These are phyloP conservation scores for Linderniella brevidens DNA, from an alignment of 257 asterid genomes.

Conservation along the genomic window DNA sequence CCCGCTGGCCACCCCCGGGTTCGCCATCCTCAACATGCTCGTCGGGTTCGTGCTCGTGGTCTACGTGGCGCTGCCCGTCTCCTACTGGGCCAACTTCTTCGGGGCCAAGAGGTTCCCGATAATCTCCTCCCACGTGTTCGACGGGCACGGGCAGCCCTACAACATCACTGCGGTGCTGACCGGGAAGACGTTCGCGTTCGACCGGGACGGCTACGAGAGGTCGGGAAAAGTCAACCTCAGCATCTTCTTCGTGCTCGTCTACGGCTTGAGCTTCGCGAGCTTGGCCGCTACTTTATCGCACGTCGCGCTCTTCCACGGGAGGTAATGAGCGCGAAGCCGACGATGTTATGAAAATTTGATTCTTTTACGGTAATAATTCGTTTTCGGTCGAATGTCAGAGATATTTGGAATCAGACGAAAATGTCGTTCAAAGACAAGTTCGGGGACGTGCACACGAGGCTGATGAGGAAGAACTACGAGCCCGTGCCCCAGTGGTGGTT, in stretches of 20 bases:
- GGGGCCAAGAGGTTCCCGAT: slow-evolving; percentile 39
- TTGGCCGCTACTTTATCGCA: slow-evolving; percentile 52
- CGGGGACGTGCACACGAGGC: slow-evolving; percentile 47
- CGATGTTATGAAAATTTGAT: too few species aligned
- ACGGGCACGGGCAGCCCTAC: slow-evolving; percentile 29
- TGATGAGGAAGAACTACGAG: slow-evolving; percentile 53
- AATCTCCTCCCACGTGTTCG: slow-evolving; percentile 42
- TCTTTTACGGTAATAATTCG: too few species aligned
- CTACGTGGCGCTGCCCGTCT: slow-evolving; percentile 28
- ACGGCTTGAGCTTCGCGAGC: slow-evolving; percentile 43
- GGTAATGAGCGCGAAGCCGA: too few species aligned
- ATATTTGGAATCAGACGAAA: slow-evolving; percentile 47
- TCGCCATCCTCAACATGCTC: slow-evolving; percentile 42
- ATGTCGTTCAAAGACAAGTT: slow-evolving; percentile 35
- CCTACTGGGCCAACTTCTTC: slow-evolving; percentile 40
- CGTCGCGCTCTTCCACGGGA: slow-evolving; percentile 49
- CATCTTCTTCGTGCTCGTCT: slow-evolving; percentile 27
- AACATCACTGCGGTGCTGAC: slow-evolving; percentile 26
- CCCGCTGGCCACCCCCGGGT: slow-evolving; percentile 60
- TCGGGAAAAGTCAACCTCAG: slow-evolving; percentile 49
- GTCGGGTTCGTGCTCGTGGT: slow-evolving; percentile 34
- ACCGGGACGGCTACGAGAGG: slow-evolving; percentile 27
- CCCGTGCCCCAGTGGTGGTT: slow-evolving; percentile 80
- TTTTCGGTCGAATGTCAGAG: slow-evolving; percentile 16
- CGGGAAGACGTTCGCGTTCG: slow-evolving; percentile 24